phyloP scores from a whole-genome alignment of 768 basidiomycete genomes.

The Leccinum obscurum region DNA sequence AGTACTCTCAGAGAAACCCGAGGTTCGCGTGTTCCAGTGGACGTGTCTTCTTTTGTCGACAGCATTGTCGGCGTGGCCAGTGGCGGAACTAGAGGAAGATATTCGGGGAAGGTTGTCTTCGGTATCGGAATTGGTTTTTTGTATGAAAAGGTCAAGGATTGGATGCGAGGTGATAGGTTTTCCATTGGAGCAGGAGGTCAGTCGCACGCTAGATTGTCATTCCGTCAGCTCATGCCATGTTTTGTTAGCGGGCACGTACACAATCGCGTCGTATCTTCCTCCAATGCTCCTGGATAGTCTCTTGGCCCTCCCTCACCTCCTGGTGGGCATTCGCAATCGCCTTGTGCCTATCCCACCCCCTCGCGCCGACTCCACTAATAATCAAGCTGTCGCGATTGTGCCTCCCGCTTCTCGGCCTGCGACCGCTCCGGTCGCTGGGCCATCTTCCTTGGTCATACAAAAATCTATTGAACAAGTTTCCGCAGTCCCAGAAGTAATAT shows the following conservation, averaged over 20 bases:
- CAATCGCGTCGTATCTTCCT: slow-evolving; percentile 69
- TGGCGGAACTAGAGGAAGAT: slow-evolving; percentile 43
- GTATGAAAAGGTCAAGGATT: slow-evolving; percentile 46
- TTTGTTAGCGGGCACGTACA: slow-evolving; percentile 65
- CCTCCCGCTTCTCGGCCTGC: slow-evolving; percentile 15
- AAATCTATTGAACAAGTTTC: slow-evolving; percentile 7
- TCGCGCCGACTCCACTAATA: slow-evolving; percentile 35
- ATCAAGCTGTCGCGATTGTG: slow-evolving; percentile 22
- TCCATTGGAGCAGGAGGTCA: slow-evolving; percentile 80
- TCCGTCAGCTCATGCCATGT: slow-evolving; percentile 10
- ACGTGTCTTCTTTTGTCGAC: slow-evolving; percentile 58
- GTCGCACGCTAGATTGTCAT: slow-evolving; percentile 19
- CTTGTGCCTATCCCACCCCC: slow-evolving; percentile 53
- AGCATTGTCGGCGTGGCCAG: slow-evolving; percentile 61
- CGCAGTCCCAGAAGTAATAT: slow-evolving; percentile 6
- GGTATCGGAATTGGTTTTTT: slow-evolving; percentile 45
- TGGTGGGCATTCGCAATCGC: slow-evolving; percentile 62
- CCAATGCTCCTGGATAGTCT: slow-evolving; percentile 60
- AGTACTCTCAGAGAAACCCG: slow-evolving; percentile 44
- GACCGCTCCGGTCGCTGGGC: slow-evolving; percentile 6
- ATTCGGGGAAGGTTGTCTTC: slow-evolving; percentile 42
- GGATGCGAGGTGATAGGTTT: slow-evolving; percentile 66
- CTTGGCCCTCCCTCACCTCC: slow-evolving; percentile 62
- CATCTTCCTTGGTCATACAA: slow-evolving; percentile 2
- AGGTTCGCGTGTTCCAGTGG: slow-evolving; percentile 52